Evolutionary conservation across 2,329 filamentous ascomycete genomes (phyloP), one percentile per base, ranked within the genome.

Genomic region (Calonectria fujianensis): DNA sequence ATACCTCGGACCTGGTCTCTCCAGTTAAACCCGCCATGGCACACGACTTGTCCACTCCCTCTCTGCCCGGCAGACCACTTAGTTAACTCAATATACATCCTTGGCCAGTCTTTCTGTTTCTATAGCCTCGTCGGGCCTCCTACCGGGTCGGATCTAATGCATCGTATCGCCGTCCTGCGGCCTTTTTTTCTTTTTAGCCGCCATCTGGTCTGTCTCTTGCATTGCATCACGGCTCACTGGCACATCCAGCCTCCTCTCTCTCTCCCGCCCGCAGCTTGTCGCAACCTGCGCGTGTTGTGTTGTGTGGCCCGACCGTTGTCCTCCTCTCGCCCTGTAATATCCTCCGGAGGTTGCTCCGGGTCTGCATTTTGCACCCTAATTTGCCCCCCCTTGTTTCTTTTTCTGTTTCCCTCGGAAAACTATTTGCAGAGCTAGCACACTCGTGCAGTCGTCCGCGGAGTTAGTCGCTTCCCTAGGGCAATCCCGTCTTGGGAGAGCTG

Each of bases 131-230:
- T 24, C 32, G 24, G 61, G 61, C 10, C 29, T 65, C 61, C 27
- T 71, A 37, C 18, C 27, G 35, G 35, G 61, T 71, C 69, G 69
- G 69, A 32, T 65, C 59, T 71, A 71, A 48, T 45, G 48, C 59
- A 16, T 69, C 59, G 69, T 71, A 71, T 54, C 69, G 59, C 69
- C 69, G 69, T 45, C 41, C 41, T 71, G 68, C 57, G 68, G 68
- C 24, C 57, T 35, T 48, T 48, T 48, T 48, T n/a, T 48, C 45
- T 48, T 48, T 50, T 45, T 50, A 50, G 61, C 61, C 39, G 39
- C 29, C 61, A 65, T 48, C 24, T 41, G 24, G 35, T 41, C 18
- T 64, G 18, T 69, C 66, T 27, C 24, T 31, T 59, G 50, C 54
- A 41, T 63, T 31, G 29, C 41, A 50, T 65, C 61, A 41, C 16